A percentile compares a stretch with the other conserved stretches of the same genome.
Conservation (phyloP, 345 rosid genomes). For the Camelina sativa region DNA sequence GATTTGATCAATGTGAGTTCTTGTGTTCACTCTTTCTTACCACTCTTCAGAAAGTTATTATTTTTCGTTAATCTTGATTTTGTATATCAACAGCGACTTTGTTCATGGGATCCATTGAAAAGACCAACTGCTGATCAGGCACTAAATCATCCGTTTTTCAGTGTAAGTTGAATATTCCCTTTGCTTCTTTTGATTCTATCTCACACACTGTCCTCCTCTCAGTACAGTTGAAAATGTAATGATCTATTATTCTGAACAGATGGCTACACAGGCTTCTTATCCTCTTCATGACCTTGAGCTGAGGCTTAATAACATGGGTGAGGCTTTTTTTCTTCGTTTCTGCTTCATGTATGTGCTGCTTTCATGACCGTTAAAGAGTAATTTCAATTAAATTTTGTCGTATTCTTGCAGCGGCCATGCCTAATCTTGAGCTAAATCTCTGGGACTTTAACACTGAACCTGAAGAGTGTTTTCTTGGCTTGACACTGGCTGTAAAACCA, state of each 20-base stretch:
- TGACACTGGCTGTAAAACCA: conserved; percentile 88
- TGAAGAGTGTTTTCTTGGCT: conserved; percentile 91
- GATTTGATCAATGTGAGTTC: conserved; percentile 75
- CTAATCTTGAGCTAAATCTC: conserved; percentile 91
- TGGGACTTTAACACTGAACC: conserved; percentile 85
- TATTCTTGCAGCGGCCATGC: conserved; percentile 60
- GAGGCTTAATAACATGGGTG: conserved; percentile 75
- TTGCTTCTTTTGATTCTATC: conserved; percentile 7
- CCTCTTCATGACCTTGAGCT: conserved; percentile 77
- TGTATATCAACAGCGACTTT: conserved; percentile 57
- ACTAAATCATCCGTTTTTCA: conserved; percentile 88
- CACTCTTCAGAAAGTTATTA: background rate
- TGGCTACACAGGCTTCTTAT: conserved; percentile 63
- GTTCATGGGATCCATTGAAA: conserved; percentile 88
- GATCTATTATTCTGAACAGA: conserved; percentile 50
- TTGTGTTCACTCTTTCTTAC: background rate
- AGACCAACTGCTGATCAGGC: conserved; percentile 95
- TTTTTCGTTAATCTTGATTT: background rate
- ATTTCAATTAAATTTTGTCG: background rate
- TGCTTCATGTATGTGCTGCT: background rate
- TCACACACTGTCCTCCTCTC: conserved; percentile 7
- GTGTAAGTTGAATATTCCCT: conserved; percentile 50
- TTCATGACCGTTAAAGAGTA: conserved; percentile 19
- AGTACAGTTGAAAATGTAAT: conserved; percentile 29
- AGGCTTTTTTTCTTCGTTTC: conserved; percentile 30